Evolutionary conservation across 1,284 basidiomycete species (phyloP), one percentile per base, ranked within the genome.

Genomic region (Grifola frondosa): DNA sequence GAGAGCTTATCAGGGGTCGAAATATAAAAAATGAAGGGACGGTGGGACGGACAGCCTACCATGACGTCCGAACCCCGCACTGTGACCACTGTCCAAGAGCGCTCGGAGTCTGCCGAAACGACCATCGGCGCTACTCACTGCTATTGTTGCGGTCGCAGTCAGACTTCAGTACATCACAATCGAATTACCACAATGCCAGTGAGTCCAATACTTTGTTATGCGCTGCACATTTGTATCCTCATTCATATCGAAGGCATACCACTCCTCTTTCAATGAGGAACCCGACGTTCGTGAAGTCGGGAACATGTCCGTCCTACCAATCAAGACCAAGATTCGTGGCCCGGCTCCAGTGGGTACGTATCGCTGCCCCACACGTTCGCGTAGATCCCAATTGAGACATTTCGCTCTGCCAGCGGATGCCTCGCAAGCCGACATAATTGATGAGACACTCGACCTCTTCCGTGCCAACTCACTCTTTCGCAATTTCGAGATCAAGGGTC

Each of bases 401-500:
- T 39, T 20, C 25, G 15, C 7, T 9, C 13, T 40, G 22, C 30
- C 20, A 35, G 91, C 88, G 54, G 91, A 96, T 64, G 75, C 84
- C 0, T 78, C 80, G 10, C 74, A 84, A 50, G 78, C 82, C 30
- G 97, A 99, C 67, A 94, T 99, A 58, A 81, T 99, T 54, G 95
- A 98, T 67, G 97, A 99, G 71, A 86, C 93, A 4, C 76, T 99
- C 41, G 92, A 97, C 70, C 84, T 99, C 45, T 99, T 99, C 74
- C 88, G 97, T 38, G 95, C 97, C 62, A 99, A 99, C 72, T 97
- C 94, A 34, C 86, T 99, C 50, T 99, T 99, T 73, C 88, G 97
- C 62, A 99, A 99, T 75, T 99, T 99, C 64, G 97, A 99, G 75
- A 99, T 99, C 81, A 97, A 98, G 70, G 92, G 97, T 20, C 88